Percentiles rank a stretch among this genome's conserved stretches.
These are phyloP conservation scores for Chaetomiaceae sp. DNA, from an alignment of 2,329 filamentous ascomycete genomes.

Conservation along the genomic window DNA sequence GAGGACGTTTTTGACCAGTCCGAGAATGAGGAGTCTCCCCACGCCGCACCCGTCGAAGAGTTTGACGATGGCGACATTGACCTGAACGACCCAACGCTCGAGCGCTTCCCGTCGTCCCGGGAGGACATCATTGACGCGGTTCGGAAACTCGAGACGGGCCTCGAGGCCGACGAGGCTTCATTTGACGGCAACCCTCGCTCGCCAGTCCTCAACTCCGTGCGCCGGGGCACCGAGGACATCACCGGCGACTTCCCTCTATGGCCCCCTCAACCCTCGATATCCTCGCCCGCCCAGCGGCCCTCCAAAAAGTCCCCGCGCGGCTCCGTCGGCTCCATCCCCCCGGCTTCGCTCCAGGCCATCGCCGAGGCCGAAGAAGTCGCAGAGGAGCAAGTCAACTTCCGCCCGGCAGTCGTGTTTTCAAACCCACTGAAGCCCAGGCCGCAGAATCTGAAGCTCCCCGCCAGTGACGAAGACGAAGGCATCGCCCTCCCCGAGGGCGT, in stretches of 20 bases:
- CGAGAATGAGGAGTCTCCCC: slow-evolving; percentile 22
- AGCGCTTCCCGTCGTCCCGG: slow-evolving; percentile 43
- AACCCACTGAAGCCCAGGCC: slow-evolving; percentile 26
- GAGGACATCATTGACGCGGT: slow-evolving; percentile 42
- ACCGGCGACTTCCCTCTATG: slow-evolving; percentile 32
- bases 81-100: slow-evolving; percentile 44
- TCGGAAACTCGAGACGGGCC: slow-evolving; percentile 42
- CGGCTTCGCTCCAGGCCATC: slow-evolving; percentile 42
- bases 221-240: slow-evolving; percentile 35
- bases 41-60: background rate
- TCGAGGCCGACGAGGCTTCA: slow-evolving; percentile 36
- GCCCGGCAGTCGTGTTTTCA: slow-evolving; percentile 27
- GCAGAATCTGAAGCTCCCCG: slow-evolving; percentile 22
- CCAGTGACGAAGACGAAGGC: slow-evolving; percentile 39
- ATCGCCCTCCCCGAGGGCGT: slow-evolving; percentile 31
- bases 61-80: slow-evolving; percentile 32
- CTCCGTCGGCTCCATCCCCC: slow-evolving; percentile 31
- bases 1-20: slow-evolving; percentile 15
- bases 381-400: slow-evolving; percentile 10
- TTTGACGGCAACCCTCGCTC: slow-evolving; percentile 35
- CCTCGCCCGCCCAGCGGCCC: slow-evolving; percentile 26
- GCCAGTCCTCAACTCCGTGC: slow-evolving; percentile 33
- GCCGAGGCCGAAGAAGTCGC: slow-evolving; percentile 34
- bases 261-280: slow-evolving; percentile 27
- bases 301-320: slow-evolving; percentile 27